phyloP scores from a whole-genome alignment of 2,329 filamentous ascomycete species.

The Colletotrichum tofieldiae region DNA sequence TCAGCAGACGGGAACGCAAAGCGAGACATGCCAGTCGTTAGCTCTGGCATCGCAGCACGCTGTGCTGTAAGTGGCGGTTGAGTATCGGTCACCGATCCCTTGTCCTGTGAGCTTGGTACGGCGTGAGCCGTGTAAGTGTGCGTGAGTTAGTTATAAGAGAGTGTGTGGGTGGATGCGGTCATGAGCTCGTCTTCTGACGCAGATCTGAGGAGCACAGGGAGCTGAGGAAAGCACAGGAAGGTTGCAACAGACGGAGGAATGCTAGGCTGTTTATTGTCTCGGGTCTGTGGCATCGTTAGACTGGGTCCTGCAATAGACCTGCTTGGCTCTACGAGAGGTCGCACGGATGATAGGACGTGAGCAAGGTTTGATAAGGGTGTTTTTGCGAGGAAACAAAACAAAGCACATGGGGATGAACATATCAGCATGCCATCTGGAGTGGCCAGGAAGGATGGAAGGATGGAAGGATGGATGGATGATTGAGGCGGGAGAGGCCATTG shows the following conservation, averaged over 20 bases:
- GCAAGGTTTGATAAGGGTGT: not conserved
- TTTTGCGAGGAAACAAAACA: conserved; percentile 10
- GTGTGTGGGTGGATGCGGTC: not conserved
- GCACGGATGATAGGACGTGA: conserved; percentile 1
- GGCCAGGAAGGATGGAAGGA: too few relatives aligned
- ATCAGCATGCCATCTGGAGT: conserved; percentile 3
- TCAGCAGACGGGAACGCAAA: not conserved
- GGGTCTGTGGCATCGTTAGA: not conserved
- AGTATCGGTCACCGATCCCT: not conserved
- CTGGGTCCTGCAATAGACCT: conserved; percentile 17
- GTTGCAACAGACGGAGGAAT: conserved; percentile 8
- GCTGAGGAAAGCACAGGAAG: not conserved
- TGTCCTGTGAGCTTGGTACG: not conserved
- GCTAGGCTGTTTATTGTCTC: not conserved
- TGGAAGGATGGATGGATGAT: not conserved
- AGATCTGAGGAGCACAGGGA: not conserved
- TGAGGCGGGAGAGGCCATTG: not conserved
- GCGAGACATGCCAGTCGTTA: not conserved
- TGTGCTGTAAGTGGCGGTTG: not conserved
- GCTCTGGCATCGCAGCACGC: not conserved
- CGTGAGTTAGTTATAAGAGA: not conserved
- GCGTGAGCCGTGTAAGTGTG: not conserved
- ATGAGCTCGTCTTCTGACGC: not conserved
- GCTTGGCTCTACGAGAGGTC: not conserved
- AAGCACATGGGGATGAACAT: not conserved